These are phyloP conservation scores for Parasarocladium wereldwijsianum DNA, from an alignment of 2,329 filamentous ascomycete species.

Conservation along the genomic window DNA sequence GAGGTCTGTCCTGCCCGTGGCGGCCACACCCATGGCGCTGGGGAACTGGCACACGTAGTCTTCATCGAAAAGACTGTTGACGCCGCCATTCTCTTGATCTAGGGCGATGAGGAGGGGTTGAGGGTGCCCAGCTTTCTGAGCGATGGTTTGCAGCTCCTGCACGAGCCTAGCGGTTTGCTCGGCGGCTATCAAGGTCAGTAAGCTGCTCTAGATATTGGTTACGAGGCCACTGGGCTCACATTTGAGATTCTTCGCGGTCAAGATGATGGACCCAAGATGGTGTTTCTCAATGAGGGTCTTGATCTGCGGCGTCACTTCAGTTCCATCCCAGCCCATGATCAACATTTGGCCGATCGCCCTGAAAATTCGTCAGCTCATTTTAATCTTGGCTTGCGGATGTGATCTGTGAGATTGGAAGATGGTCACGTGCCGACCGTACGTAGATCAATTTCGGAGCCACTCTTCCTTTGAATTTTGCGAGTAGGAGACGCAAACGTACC, in stretches of 20 bases:
- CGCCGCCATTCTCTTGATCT: constrained; percentile 95
- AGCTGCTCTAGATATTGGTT: too few relatives aligned
- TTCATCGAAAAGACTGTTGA: constrained; percentile 92
- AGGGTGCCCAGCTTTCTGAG: constrained; percentile 77
- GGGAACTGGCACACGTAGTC: constrained; percentile 94
- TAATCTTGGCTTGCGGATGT: too few relatives aligned
- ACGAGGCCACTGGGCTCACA: constrained; percentile 42
- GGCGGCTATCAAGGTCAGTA: constrained; percentile 46
- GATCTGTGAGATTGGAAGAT: background rate
- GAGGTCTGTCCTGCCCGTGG: constrained; percentile 70
- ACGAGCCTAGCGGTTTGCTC: constrained; percentile 80
- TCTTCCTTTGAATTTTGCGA: too few relatives aligned
- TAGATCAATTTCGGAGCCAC: background rate
- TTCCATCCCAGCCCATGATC: constrained; percentile 79
- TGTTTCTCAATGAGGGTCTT: constrained; percentile 66
- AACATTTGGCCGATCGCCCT: constrained; percentile 64
- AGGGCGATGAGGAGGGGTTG: constrained; percentile 80
- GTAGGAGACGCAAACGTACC: constrained; percentile 42
- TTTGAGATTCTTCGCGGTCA: constrained; percentile 76
- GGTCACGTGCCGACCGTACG: too few relatives aligned
- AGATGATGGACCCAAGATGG: constrained; percentile 74
- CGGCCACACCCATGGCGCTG: constrained; percentile 93
- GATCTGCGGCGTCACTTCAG: constrained; percentile 70
- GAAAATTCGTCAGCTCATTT: too few relatives aligned
- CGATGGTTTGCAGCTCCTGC: constrained; percentile 83